Evolutionary conservation across 1,139 yeast genomes (phyloP), one percentile per base, ranked within the genome.

Genomic region (Yamadazyma siamensis): DNA sequence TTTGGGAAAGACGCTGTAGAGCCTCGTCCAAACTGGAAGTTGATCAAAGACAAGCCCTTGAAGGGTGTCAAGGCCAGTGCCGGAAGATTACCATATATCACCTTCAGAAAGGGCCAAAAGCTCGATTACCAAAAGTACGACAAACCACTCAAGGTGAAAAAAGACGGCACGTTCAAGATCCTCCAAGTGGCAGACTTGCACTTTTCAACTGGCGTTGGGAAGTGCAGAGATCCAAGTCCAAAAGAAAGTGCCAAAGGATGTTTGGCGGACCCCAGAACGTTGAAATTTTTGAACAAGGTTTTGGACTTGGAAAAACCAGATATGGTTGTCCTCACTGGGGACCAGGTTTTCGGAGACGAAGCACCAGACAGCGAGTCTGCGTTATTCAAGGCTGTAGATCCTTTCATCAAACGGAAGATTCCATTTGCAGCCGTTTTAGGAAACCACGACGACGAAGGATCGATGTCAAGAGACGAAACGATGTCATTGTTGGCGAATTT

Each of bases 161-260:
- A 41, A 3, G 54, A 71, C 18, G 77, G 71, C 3, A 74, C 67
- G 40, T 84, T 82, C 55, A 87, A 84, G 52, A 78, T 89, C 25
- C 56, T 86, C 10, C 96, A 89, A 52, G 72, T 88, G 3, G 94
- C 96, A 0, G 97, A 89, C 52, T 60, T 88, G 36, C 96, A 89
- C 54, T 77, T 83, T 47, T 73, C 87, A 4, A 39, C 40, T 0
- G 91, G 89, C 2, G 65, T 59, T 29, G 96, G 96, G 3, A 54
- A 55, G 28, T 88, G 96, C 47, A 61, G 78, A 31, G 91, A 87
- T 51, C 81, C 87, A 4, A 72, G 55, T 14, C 88, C 88, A 0
- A 48, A 47, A 4, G 62, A 60, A 8, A 54, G 65, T 2, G 52
- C 48, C 4, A 34, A 35, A 29, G 59, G 58, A 7, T 88, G 96